Conservation (phyloP, 2,329 filamentous ascomycete species). For the Hymenotorrendiella dingleyae region DNA sequence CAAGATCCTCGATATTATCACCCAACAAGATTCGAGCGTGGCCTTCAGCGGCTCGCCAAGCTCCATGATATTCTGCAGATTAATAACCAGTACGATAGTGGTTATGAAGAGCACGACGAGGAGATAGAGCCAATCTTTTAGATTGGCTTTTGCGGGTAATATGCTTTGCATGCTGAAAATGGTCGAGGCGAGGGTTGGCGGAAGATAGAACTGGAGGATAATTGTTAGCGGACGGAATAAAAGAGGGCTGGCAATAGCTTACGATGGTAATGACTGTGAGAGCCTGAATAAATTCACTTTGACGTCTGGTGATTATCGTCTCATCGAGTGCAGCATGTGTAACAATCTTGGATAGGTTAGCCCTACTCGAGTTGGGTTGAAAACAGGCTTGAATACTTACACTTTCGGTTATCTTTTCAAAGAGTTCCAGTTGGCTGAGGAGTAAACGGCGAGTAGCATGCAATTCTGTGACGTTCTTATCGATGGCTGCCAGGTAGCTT, state of each 20-base stretch:
- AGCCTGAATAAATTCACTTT: slow-evolving; percentile 10
- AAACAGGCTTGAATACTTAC: no score
- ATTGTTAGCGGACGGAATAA: neutral
- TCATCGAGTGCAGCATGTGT: slow-evolving; percentile 10
- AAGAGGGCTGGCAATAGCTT: neutral
- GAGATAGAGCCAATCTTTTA: slow-evolving; percentile 6
- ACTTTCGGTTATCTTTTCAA: slow-evolving; percentile 13
- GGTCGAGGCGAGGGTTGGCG: slow-evolving; percentile 8
- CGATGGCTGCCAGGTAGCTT: slow-evolving; percentile 8
- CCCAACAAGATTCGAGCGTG: no score
- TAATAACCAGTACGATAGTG: slow-evolving; percentile 1
- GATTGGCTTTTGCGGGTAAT: neutral
- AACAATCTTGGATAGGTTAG: slow-evolving; percentile 1
- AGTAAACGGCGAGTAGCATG: slow-evolving; percentile 8
- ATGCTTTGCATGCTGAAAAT: slow-evolving; percentile 11
- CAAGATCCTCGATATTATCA: no score
- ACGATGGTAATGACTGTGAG: slow-evolving; percentile 11
- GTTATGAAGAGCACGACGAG: neutral
- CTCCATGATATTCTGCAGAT: neutral
- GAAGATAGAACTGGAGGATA: slow-evolving; percentile 5
- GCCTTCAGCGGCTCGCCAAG: neutral
- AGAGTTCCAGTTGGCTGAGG: slow-evolving; percentile 7
- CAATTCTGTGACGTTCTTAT: slow-evolving; percentile 12
- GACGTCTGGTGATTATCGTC: slow-evolving; percentile 1
- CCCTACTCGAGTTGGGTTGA: neutral